Percentiles rank a stretch among this genome's conserved stretches.
Evolutionary conservation across 306 rosid species (phyloP).

Genomic region (Medicago ruthenica): DNA sequence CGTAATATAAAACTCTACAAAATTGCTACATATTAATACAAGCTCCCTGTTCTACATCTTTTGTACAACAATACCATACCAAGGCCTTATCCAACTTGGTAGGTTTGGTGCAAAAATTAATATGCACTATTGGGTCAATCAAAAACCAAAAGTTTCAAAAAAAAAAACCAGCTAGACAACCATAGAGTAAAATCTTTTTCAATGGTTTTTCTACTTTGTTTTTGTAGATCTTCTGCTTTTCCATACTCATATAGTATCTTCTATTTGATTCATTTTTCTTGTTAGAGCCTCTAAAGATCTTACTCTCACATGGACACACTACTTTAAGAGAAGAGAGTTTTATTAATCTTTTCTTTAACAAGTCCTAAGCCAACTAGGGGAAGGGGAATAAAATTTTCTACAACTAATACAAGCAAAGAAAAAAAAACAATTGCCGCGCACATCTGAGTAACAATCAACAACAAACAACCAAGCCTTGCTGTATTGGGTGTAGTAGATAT

Average conservation of each 20-base stretch:
- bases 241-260: background rate
- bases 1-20: background rate
- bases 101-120: background rate
- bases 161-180: constrained; percentile 1
- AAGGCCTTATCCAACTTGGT: constrained; percentile 10
- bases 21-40: background rate
- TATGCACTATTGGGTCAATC: background rate
- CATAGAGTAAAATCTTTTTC: constrained; percentile 13
- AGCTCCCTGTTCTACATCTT: constrained; percentile 10
- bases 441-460: constrained; percentile 26
- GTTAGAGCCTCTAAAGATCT: background rate
- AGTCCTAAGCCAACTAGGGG: background rate
- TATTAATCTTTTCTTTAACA: constrained; percentile 3
- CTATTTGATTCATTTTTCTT: constrained; percentile 15
- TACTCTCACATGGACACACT: background rate
- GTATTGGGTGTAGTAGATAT: background rate
- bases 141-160: background rate
- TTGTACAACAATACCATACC: background rate
- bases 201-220: constrained; percentile 6
- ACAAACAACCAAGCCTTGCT: constrained; percentile 19
- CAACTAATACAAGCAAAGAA: constrained; percentile 20
- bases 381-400: constrained; percentile 1
- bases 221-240: background rate
- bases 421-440: constrained; percentile 6
- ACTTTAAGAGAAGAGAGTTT: background rate